Evolutionary conservation across 805 yeast species (phyloP).

Genomic region (Metschnikowia kunwiensis): DNA sequence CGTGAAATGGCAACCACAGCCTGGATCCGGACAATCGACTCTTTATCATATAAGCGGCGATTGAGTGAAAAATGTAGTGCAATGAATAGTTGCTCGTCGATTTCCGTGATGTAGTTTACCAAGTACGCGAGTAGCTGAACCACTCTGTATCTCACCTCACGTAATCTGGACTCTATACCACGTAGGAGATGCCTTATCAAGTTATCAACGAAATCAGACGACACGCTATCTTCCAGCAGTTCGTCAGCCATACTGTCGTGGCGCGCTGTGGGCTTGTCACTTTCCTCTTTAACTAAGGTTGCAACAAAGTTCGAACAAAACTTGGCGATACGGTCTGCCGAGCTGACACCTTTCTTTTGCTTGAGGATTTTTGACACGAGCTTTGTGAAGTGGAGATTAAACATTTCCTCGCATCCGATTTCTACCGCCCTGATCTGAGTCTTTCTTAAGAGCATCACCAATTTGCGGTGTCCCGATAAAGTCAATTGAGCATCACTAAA

Average conservation of each 20-base stretch:
- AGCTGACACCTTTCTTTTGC: slow-evolving; percentile 62
- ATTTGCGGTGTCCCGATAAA: slow-evolving; percentile 73
- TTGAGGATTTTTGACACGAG: slow-evolving; percentile 64
- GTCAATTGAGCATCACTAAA: slow-evolving; percentile 79
- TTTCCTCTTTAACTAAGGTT: slow-evolving; percentile 39
- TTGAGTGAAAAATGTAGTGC: slow-evolving; percentile 58
- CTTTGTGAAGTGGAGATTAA: slow-evolving; percentile 57
- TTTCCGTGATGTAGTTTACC: slow-evolving; percentile 68
- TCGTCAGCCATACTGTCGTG: slow-evolving; percentile 31
- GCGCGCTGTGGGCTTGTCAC: slow-evolving; percentile 18
- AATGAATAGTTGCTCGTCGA: slow-evolving; percentile 69
- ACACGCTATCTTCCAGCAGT: slow-evolving; percentile 37
- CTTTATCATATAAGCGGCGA: slow-evolving; percentile 70
- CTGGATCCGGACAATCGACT: slow-evolving; percentile 74
- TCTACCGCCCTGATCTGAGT: slow-evolving; percentile 55
- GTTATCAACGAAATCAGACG: slow-evolving; percentile 54
- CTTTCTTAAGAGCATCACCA: slow-evolving; percentile 58
- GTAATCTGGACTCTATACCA: slow-evolving; percentile 76
- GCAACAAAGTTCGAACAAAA: slow-evolving; percentile 60
- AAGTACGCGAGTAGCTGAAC: slow-evolving; percentile 71
- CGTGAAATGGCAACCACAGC: slow-evolving; percentile 78
- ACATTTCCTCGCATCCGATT: slow-evolving; percentile 53
- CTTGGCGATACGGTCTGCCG: slow-evolving; percentile 75
- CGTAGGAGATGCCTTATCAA: slow-evolving; percentile 65
- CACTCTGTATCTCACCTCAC: slow-evolving; percentile 73